Evolutionary conservation across 768 basidiomycete species (phyloP), one percentile per base, ranked within the genome.

Genomic region (Inosperma sp.): DNA sequence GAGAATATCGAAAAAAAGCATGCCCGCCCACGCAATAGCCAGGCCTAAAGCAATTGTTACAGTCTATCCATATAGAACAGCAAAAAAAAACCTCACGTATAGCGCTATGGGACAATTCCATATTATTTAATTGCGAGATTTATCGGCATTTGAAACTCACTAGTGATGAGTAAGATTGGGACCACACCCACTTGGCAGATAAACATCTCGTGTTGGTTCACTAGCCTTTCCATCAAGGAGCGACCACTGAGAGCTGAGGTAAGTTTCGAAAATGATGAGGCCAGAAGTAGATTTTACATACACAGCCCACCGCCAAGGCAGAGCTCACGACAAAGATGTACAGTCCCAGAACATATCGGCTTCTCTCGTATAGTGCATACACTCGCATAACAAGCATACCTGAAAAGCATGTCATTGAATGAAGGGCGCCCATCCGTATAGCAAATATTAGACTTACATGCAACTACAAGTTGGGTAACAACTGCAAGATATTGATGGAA

Each of bases 311-410:
- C 1, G 48, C 51, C 29, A 70, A 55, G 0, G 57, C 61, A 10
- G 47, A 49, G 7, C 58, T 21, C 0, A 66, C 59, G 5, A 70
- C 53, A n/a, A 42, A 39, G n/a, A 70, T 9, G 22, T 59, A 66
- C 7, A 70, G 49, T 0, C 49, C 56, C 9, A 74, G 58, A 27
- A 75, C 61, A 9, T 37, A 52, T 13, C 57, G 58, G 23, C 57
- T 70, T 8, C 69, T 65, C n/a, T 65, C 65, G 49, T 72, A 77
- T 5, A 77, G 57, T 7, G 75, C 75, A 48, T 72, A 72, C 41
- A 68, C 72, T 7, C 75, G 68, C 64, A 76, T 72, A 6, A 72
- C 70, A 40, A 74, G 61, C 53, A 61, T 60, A 31, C 52, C 62
- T 65, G 49, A 14, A 33, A 25, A 7, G 21, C 17, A 14, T 7